phyloP scores from a whole-genome alignment of 192 early-diverging fungal genomes.

The Backusella macrospora region DNA sequence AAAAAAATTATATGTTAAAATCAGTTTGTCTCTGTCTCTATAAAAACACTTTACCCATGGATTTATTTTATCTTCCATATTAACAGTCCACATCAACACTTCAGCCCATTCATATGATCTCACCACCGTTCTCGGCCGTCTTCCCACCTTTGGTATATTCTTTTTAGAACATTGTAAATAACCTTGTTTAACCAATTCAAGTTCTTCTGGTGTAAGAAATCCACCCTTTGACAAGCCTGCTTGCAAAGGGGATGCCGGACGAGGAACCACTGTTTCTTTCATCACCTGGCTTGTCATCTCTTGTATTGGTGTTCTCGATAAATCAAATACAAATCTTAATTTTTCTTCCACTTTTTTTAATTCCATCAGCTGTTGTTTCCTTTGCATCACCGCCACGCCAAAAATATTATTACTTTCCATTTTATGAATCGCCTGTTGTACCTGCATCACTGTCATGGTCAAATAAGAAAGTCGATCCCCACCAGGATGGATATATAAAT shows the following conservation, averaged over 20 bases:
- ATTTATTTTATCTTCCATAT: neutral
- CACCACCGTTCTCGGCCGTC: neutral
- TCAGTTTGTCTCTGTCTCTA: neutral
- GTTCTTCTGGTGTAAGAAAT: neutral
- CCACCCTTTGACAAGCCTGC: neutral
- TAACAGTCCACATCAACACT: neutral
- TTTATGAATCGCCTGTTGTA: neutral
- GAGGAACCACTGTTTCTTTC: too few relatives aligned
- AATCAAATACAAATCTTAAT: neutral
- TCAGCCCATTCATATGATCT: neutral
- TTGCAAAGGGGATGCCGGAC: neutral
- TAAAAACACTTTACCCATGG: neutral
- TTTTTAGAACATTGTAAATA: neutral
- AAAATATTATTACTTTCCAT: slow-evolving; percentile 5
- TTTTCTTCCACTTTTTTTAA: neutral
- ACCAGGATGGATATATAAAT: neutral
- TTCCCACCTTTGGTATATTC: neutral
- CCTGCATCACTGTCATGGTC: neutral
- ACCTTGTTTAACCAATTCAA: neutral
- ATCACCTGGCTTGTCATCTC: neutral
- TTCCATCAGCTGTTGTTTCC: neutral
- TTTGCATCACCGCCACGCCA: neutral
- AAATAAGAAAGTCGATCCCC: neutral
- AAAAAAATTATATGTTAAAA: neutral
- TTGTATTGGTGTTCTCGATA: neutral